A percentile compares a stretch with the other conserved stretches of the same genome.
These are phyloP conservation scores for Ceraceosorus guamensis DNA, from an alignment of 1,284 basidiomycete genomes.

Conservation along the genomic window DNA sequence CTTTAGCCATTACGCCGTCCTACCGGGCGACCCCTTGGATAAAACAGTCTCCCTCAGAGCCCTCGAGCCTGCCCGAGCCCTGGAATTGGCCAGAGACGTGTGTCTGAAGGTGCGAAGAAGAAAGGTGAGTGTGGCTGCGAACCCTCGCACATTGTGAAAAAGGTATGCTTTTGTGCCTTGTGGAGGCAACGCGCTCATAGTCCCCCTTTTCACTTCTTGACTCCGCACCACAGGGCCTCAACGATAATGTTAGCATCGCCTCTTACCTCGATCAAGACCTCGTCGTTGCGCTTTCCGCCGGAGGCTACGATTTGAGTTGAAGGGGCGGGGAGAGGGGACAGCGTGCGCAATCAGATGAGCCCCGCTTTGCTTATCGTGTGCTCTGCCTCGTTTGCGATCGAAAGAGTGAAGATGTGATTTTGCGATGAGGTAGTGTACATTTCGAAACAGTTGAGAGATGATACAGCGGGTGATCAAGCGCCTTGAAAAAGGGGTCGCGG, in stretches of 20 bases:
- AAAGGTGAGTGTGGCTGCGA: conserved; percentile 56
- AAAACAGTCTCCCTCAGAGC: conserved; percentile 88
- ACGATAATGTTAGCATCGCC: conserved; percentile 25
- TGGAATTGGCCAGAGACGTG: conserved; percentile 67
- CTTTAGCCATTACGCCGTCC: conserved; percentile 97
- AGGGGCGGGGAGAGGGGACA: no score
- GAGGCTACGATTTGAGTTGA: conserved; percentile 10
- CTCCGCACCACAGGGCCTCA: conserved; percentile 15
- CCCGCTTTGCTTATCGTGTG: no score
- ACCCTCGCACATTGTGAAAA: neutral
- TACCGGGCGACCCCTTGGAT: conserved; percentile 95
- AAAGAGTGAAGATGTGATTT: no score
- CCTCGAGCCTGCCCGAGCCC: conserved; percentile 90
- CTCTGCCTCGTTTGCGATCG: no score
- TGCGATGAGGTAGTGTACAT: no score
- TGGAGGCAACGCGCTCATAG: neutral
- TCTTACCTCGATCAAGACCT: conserved; percentile 45
- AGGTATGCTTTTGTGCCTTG: neutral
- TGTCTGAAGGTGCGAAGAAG: conserved; percentile 91
- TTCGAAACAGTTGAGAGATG: no score
- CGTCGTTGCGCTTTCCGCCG: conserved; percentile 36
- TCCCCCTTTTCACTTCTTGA: neutral
- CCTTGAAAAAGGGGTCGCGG: no score
- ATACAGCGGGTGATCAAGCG: no score
- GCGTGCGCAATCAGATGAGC: no score